A percentile compares a stretch with the other conserved stretches of the same genome.
Conservation (phyloP, 2,329 filamentous ascomycete species). For the Emericellopsis atlantica region DNA sequence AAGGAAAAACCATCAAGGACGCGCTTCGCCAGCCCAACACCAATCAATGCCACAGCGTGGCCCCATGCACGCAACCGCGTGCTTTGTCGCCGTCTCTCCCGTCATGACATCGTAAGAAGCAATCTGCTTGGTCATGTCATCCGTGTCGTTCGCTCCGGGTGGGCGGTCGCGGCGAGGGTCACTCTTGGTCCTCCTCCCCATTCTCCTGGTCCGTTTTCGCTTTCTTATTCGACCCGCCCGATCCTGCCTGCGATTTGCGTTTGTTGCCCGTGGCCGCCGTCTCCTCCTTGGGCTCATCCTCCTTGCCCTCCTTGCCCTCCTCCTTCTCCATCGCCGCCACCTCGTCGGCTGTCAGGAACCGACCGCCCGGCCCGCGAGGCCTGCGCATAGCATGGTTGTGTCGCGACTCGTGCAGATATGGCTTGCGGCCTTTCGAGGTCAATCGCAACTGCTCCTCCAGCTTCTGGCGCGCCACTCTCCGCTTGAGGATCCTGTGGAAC, state of each 20-base stretch:
- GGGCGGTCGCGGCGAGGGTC: background rate
- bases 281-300: constrained; percentile 1
- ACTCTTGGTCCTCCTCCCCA: constrained; percentile 17
- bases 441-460: constrained; percentile 85
- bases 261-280: constrained; percentile 32
- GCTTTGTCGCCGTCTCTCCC: constrained; percentile 10
- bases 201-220: constrained; percentile 32
- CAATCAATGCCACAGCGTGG: background rate
- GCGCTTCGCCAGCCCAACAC: constrained; percentile 2
- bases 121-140: background rate
- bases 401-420: constrained; percentile 91
- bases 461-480: constrained; percentile 82
- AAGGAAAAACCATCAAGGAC: constrained; percentile 3
- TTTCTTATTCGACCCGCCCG: constrained; percentile 40
- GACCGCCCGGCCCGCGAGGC: constrained; percentile 83
- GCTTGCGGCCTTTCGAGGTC: constrained; percentile 91
- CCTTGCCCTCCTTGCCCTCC: constrained; percentile 19
- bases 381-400: constrained; percentile 98
- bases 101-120: constrained; percentile 22
- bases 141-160: background rate
- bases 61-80: background rate
- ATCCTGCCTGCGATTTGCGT: constrained; percentile 44
- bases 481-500: constrained; percentile 92
- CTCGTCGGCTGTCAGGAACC: constrained; percentile 93
- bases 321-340: constrained; percentile 74